A percentile compares a stretch with the other conserved stretches of the same genome.
Evolutionary conservation across 179 eudicot species (phyloP).

Genomic region (Beta macrorhiza): DNA sequence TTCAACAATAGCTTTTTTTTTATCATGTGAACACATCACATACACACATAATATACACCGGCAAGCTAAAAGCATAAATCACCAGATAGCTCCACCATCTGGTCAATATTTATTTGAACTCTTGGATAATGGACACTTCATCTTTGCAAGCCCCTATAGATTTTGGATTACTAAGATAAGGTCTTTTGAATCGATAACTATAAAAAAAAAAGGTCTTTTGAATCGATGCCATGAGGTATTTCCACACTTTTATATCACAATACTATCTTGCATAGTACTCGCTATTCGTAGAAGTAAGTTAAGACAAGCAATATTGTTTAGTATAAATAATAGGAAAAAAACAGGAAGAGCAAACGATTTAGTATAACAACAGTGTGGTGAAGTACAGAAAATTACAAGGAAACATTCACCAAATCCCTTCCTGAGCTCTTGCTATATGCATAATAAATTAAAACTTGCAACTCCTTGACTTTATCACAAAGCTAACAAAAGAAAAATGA

Average conservation of each 20-base stretch:
- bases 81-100: too few relatives aligned
- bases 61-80: neutral
- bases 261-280: neutral
- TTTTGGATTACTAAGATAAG: neutral
- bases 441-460: conserved; percentile 41
- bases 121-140: too few relatives aligned
- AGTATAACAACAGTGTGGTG: neutral
- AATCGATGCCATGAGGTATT: neutral
- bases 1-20: neutral
- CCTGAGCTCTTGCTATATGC: conserved; percentile 45
- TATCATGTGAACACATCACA: neutral
- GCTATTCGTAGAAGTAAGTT: neutral
- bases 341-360: neutral
- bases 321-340: too few relatives aligned
- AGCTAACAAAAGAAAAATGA: conserved; percentile 40
- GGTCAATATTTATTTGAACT: too few relatives aligned
- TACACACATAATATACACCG: neutral
- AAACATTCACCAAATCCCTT: conserved; percentile 34
- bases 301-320: too few relatives aligned
- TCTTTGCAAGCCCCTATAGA: too few relatives aligned
- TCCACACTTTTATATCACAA: neutral
- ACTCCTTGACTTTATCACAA: conserved; percentile 64
- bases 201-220: too few relatives aligned
- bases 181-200: too few relatives aligned
- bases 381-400: conserved; percentile 40